Evolutionary conservation across 305 asterid genomes (phyloP).

Genomic region (Solanum aculeatissimum): DNA sequence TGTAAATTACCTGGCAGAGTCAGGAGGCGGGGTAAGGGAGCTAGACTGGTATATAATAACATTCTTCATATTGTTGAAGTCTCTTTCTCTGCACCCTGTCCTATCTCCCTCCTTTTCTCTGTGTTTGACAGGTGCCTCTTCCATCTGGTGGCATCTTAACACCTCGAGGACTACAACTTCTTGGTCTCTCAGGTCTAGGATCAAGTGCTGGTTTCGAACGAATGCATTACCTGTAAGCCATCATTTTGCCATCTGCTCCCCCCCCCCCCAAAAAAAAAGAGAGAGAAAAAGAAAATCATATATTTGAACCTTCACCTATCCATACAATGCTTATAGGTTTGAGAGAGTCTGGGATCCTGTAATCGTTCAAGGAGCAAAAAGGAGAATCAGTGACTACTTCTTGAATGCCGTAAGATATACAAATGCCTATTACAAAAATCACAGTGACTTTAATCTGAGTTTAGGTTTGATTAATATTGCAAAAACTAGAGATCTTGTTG

Average conservation of each 20-base stretch:
- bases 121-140: constrained; percentile 43
- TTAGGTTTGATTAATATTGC: neutral
- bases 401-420: constrained; percentile 62
- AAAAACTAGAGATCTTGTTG: neutral
- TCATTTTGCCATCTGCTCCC: neutral
- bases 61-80: neutral
- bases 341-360: constrained; percentile 93
- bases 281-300: neutral
- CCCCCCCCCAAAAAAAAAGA: too few species aligned
- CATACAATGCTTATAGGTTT: constrained; percentile 33
- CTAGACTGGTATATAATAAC: neutral
- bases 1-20: constrained; percentile 55
- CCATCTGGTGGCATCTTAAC: constrained; percentile 90
- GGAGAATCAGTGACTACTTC: constrained; percentile 69
- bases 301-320: neutral
- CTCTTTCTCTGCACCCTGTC: neutral
- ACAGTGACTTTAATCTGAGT: neutral
- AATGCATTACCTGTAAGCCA: constrained; percentile 69
- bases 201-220: constrained; percentile 87
- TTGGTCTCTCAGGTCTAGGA: constrained; percentile 80
- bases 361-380: constrained; percentile 62
- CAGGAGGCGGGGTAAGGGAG: constrained; percentile 86
- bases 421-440: neutral
- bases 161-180: constrained; percentile 75
- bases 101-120: constrained; percentile 1